phyloP scores from a whole-genome alignment of 2,329 filamentous ascomycete genomes.

The Neofusicoccum sp. region DNA sequence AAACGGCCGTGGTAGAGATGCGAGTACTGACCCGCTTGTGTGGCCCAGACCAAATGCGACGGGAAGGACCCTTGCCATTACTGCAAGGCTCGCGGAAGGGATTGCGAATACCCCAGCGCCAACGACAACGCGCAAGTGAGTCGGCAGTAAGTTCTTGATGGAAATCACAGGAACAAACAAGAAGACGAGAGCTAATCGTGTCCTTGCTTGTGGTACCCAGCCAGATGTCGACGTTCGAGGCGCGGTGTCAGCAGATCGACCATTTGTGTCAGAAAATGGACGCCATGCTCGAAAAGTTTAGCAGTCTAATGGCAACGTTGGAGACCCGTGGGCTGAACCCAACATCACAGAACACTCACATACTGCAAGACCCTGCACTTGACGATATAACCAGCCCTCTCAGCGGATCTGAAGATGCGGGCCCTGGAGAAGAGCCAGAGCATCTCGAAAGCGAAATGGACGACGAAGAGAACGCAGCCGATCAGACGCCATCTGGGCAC shows the following conservation, averaged over 20 bases:
- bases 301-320: neutral
- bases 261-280: slow-evolving; percentile 6
- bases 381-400: neutral
- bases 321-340: neutral
- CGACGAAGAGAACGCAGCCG: neutral
- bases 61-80: slow-evolving; percentile 9
- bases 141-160: neutral
- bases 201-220: neutral
- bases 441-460: neutral
- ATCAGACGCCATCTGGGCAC: neutral
- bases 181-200: neutral
- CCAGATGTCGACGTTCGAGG: slow-evolving; percentile 4
- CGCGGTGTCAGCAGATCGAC: slow-evolving; percentile 7
- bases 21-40: too few species aligned
- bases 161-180: too few species aligned
- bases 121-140: slow-evolving; percentile 6
- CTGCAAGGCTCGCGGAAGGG: neutral
- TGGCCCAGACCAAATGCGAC: slow-evolving; percentile 11
- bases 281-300: slow-evolving; percentile 3
- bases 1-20: too few species aligned
- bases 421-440: neutral
- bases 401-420: neutral
- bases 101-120: slow-evolving; percentile 4
- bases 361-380: neutral
- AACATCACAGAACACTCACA: neutral